Percentiles rank a stretch among this genome's conserved stretches.
These are phyloP conservation scores for Mycena pura DNA, from an alignment of 768 basidiomycete genomes.

Conservation along the genomic window DNA sequence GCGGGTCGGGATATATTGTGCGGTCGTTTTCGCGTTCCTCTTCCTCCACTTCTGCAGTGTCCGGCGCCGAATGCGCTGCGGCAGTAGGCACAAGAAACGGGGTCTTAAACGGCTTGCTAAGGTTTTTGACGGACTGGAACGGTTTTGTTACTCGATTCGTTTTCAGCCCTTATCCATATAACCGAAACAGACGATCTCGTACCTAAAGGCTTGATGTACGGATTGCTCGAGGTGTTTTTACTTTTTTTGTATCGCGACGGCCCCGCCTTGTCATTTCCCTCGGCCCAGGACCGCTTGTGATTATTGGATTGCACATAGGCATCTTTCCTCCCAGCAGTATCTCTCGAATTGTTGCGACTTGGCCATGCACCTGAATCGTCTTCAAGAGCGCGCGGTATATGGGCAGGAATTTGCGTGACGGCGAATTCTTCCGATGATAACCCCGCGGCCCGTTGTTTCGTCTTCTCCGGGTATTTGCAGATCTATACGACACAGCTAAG, in stretches of 20 bases:
- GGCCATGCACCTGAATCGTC: constrained; percentile 25
- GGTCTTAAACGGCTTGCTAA: constrained; percentile 59
- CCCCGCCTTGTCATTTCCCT: not conserved
- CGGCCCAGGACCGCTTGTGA: constrained; percentile 10
- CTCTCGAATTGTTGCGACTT: constrained; percentile 5
- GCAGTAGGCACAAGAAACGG: constrained; percentile 36
- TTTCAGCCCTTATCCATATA: not conserved
- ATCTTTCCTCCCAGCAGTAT: constrained; percentile 4
- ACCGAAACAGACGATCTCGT: not conserved
- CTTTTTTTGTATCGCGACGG: constrained; percentile 10
- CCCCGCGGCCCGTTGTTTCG: constrained; percentile 52
- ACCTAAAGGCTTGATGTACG: constrained; percentile 38
- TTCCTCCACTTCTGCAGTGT: constrained; percentile 4
- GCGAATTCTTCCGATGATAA: constrained; percentile 51
- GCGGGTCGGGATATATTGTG: too few species aligned
- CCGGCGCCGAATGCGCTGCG: not conserved
- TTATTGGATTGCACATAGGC: not conserved
- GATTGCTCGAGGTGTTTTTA: not conserved
- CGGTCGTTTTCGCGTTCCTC: constrained; percentile 3
- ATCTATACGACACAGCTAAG: constrained; percentile 49
- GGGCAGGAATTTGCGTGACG: constrained; percentile 26
- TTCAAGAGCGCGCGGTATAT: constrained; percentile 7
- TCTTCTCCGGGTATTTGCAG: constrained; percentile 80
- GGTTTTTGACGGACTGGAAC: constrained; percentile 43
- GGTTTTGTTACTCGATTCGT: constrained; percentile 64